Evolutionary conservation across 768 basidiomycete species (phyloP).

Genomic region (Pholiota molesta): DNA sequence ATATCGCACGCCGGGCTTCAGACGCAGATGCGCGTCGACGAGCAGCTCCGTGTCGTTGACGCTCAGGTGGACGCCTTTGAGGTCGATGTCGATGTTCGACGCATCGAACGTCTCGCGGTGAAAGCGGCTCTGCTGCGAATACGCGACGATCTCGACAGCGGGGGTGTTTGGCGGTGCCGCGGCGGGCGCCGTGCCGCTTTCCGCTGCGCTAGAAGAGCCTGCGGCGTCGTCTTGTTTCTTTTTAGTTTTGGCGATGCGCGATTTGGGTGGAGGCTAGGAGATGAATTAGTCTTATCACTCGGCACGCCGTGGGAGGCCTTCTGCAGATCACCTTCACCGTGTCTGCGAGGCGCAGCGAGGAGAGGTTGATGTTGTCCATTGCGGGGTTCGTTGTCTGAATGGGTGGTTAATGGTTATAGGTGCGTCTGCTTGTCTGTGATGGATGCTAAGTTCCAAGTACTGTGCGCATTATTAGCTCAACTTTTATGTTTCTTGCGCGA

Average conservation of each 20-base stretch:
- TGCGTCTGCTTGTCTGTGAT: too few relatives aligned
- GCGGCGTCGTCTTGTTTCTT: neutral
- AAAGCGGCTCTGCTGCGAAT: conserved; percentile 51
- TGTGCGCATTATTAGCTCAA: too few relatives aligned
- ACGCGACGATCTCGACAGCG: conserved; percentile 35
- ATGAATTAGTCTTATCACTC: neutral
- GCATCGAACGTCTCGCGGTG: conserved; percentile 50
- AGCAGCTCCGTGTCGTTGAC: conserved; percentile 57
- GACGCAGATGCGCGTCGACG: conserved; percentile 50
- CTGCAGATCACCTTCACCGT: neutral
- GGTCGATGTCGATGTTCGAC: conserved; percentile 46
- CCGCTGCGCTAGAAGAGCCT: neutral
- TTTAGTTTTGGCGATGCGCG: neutral
- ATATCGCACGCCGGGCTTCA: conserved; percentile 53
- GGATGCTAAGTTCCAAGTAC: too few relatives aligned
- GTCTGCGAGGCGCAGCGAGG: neutral
- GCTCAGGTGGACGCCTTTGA: conserved; percentile 54
- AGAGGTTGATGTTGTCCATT: neutral
- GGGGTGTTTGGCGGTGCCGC: neutral
- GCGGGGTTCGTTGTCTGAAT: too few relatives aligned
- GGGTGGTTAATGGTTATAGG: too few relatives aligned
- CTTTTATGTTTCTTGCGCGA: too few relatives aligned
- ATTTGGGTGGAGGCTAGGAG: neutral
- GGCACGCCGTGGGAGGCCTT: too few relatives aligned
- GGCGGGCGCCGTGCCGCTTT: neutral